Evolutionary conservation across 2,329 filamentous ascomycete genomes (phyloP).

Genomic region (Hypoxylon sp.): DNA sequence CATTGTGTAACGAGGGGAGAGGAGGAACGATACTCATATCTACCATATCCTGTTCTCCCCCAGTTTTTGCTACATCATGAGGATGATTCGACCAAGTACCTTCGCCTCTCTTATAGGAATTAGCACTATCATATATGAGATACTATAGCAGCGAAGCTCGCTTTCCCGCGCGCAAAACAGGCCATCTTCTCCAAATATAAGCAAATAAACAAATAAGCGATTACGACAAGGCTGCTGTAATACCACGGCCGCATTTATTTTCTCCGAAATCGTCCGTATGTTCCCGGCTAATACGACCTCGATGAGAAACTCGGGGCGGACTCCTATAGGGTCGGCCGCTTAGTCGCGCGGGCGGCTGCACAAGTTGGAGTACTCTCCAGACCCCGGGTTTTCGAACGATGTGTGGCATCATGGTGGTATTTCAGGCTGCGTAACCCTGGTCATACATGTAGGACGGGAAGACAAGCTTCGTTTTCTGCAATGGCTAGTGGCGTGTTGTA

Average conservation of each 20-base stretch:
- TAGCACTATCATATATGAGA: not conserved
- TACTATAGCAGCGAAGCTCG: not conserved
- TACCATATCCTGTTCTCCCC: not conserved
- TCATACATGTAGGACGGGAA: not conserved
- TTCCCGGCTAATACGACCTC: constrained; percentile 23
- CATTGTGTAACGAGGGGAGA: not conserved
- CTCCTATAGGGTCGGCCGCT: constrained; percentile 22
- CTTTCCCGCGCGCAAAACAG: not conserved
- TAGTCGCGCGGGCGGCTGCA: constrained; percentile 7
- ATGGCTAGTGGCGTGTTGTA: not conserved
- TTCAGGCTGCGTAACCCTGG: not conserved
- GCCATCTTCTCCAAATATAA: constrained; percentile 7
- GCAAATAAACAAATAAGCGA: not conserved
- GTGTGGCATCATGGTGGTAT: not conserved
- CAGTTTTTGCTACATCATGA: not conserved
- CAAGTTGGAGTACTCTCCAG: constrained; percentile 1
- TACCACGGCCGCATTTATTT: constrained; percentile 3
- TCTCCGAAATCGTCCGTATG: constrained; percentile 11
- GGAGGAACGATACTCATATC: not conserved
- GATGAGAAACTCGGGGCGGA: constrained; percentile 3
- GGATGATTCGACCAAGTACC: too few species aligned
- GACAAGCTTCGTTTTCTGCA: not conserved
- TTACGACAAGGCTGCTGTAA: not conserved
- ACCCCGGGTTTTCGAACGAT: not conserved
- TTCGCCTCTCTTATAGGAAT: too few species aligned